Conservation (phyloP, 495 filamentous ascomycete genomes). For the Cryomyces minteri region DNA sequence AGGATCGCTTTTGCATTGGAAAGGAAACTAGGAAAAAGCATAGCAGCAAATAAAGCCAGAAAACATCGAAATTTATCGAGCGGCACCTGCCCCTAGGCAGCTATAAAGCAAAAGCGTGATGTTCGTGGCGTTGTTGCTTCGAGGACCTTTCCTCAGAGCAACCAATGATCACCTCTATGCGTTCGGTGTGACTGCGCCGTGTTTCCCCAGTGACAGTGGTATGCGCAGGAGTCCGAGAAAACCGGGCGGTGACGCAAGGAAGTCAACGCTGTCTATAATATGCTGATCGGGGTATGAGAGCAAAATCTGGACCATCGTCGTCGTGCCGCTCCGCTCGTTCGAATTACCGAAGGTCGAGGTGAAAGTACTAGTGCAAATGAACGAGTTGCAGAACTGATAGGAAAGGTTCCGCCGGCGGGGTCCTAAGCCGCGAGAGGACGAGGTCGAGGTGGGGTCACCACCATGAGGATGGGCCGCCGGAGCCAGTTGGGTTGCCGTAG, state of each 20-base stretch:
- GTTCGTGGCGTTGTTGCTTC: no score
- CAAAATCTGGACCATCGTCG: neutral
- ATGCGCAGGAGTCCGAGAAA: neutral
- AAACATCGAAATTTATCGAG: no score
- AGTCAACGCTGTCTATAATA: constrained; percentile 5
- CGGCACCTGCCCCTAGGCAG: no score
- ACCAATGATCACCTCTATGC: no score
- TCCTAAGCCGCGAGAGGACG: neutral
- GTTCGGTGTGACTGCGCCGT: neutral
- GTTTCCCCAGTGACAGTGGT: neutral
- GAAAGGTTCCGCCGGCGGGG: neutral
- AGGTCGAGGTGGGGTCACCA: constrained; percentile 46
- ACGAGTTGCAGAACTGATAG: neutral
- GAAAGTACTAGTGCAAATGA: neutral
- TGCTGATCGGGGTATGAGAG: constrained; percentile 1
- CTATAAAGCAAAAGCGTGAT: no score
- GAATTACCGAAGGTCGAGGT: neutral
- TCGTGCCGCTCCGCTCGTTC: neutral
- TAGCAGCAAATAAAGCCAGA: no score
- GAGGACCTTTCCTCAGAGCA: no score
- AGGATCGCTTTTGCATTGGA: no score
- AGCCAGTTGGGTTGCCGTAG: constrained; percentile 75
- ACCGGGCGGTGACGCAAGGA: neutral
- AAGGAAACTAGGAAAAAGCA: no score
- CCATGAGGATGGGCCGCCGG: constrained; percentile 75